Evolutionary conservation across 2,329 filamentous ascomycete genomes (phyloP).

Genomic region (Botryotinia calthae): DNA sequence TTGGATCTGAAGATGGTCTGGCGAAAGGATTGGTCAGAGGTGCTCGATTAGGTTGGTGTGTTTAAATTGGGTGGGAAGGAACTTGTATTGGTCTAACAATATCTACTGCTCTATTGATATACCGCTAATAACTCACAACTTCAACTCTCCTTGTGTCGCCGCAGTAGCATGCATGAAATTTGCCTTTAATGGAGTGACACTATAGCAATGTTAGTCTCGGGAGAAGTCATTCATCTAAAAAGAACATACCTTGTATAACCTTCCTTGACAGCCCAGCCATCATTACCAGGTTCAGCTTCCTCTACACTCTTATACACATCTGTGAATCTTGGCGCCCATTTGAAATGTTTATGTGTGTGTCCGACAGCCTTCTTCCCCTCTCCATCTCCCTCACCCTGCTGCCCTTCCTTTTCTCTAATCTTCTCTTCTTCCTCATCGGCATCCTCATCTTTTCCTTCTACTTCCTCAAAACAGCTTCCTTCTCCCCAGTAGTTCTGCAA

Average conservation of each 20-base stretch:
- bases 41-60: slow-evolving; percentile 13
- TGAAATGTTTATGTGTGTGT: slow-evolving; percentile 83
- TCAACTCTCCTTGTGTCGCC: slow-evolving; percentile 68
- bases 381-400: slow-evolving; percentile 25
- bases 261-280: slow-evolving; percentile 89
- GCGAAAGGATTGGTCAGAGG: slow-evolving; percentile 19
- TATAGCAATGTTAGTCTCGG: slow-evolving; percentile 41
- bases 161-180: slow-evolving; percentile 81
- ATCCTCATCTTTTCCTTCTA: slow-evolving; percentile 63
- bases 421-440: slow-evolving; percentile 66
- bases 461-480: slow-evolving; percentile 83
- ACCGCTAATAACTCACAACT: slow-evolving; percentile 64
- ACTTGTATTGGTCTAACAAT: slow-evolving; percentile 38
- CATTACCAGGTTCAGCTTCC: slow-evolving; percentile 73
- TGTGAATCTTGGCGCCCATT: slow-evolving; percentile 84
- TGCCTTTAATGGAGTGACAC: slow-evolving; percentile 84
- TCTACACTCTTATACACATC: slow-evolving; percentile 90
- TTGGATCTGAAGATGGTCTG: slow-evolving; percentile 22
- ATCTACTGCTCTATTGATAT: slow-evolving; percentile 38
- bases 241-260: slow-evolving; percentile 73
- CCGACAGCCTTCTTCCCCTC: slow-evolving; percentile 40
- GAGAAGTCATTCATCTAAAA: slow-evolving; percentile 19
- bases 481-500: slow-evolving; percentile 86
- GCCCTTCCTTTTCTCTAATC: slow-evolving; percentile 64
- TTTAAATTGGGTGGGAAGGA: slow-evolving; percentile 4